Evolutionary conservation across 2,329 filamentous ascomycete genomes (phyloP).

Genomic region (Venturia carpophila): DNA sequence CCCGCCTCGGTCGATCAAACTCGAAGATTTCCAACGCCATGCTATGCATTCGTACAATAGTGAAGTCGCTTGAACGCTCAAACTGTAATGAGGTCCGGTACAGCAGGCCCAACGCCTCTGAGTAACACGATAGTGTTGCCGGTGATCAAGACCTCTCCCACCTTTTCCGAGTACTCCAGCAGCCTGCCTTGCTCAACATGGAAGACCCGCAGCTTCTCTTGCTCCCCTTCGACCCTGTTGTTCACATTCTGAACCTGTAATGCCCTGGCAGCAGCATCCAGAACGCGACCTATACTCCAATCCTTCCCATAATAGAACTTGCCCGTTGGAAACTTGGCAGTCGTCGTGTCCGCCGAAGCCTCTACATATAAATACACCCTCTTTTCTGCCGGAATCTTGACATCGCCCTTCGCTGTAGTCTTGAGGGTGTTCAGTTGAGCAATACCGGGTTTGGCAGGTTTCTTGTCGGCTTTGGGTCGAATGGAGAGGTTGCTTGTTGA

Average conservation of each 20-base stretch:
- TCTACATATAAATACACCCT: conserved; percentile 87
- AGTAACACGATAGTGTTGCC: conserved; percentile 88
- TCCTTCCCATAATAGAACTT: conserved; percentile 50
- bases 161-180: conserved; percentile 79
- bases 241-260: conserved; percentile 79
- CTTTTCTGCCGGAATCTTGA: conserved; percentile 70
- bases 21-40: neutral
- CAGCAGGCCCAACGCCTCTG: conserved; percentile 65
- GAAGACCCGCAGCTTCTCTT: conserved; percentile 76
- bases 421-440: conserved; percentile 72
- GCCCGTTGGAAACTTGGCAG: conserved; percentile 65
- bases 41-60: conserved; percentile 1
- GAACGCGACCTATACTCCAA: conserved; percentile 79
- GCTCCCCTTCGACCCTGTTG: conserved; percentile 66
- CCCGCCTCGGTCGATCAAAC: conserved; percentile 4
- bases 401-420: conserved; percentile 82
- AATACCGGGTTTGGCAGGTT: conserved; percentile 28
- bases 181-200: conserved; percentile 85
- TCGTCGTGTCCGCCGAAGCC: conserved; percentile 78
- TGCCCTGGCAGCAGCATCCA: conserved; percentile 69
- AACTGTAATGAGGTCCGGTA: conserved; percentile 14
- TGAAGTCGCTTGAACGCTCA: neutral
- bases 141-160: conserved; percentile 63
- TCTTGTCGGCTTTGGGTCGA: conserved; percentile 1
- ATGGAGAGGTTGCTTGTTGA: conserved; percentile 42